phyloP scores from a whole-genome alignment of 202 grass and related monocot species.

The Cymbopogon flexuosus region DNA sequence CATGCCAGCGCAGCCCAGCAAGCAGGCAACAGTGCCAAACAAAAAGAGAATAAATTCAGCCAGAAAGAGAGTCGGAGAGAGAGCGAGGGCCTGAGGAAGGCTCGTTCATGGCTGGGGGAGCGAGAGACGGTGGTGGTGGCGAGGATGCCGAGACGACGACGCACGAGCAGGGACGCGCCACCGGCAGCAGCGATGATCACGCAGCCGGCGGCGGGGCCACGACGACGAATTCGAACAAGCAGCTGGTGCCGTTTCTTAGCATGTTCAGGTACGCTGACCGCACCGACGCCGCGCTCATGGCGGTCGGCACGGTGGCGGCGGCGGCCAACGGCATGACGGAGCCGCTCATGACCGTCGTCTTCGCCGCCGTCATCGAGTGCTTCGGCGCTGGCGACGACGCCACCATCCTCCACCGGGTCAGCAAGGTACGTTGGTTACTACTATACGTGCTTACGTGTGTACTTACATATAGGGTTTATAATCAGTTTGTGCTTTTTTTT shows the following conservation, averaged over 20 bases:
- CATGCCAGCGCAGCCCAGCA: too few species aligned
- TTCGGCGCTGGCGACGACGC: conserved; percentile 44
- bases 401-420: conserved; percentile 42
- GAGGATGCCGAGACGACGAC: not conserved
- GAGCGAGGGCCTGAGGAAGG: not conserved
- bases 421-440: conserved; percentile 22
- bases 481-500: too few species aligned
- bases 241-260: conserved; percentile 19
- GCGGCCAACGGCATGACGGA: conserved; percentile 57
- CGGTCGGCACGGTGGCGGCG: conserved; percentile 47
- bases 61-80: too few species aligned
- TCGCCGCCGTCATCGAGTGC: conserved; percentile 46
- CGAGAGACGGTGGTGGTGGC: not conserved
- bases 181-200: not conserved
- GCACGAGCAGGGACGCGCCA: not conserved
- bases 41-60: too few species aligned
- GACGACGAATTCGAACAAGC: not conserved
- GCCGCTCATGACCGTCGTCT: conserved; percentile 61
- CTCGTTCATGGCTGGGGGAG: not conserved
- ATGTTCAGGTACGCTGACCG: conserved; percentile 45
- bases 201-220: not conserved
- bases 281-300: conserved; percentile 42
- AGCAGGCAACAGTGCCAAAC: too few species aligned
- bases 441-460: not conserved
- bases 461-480: too few species aligned